phyloP scores from a whole-genome alignment of 768 basidiomycete species.

The Terana coerulea region DNA sequence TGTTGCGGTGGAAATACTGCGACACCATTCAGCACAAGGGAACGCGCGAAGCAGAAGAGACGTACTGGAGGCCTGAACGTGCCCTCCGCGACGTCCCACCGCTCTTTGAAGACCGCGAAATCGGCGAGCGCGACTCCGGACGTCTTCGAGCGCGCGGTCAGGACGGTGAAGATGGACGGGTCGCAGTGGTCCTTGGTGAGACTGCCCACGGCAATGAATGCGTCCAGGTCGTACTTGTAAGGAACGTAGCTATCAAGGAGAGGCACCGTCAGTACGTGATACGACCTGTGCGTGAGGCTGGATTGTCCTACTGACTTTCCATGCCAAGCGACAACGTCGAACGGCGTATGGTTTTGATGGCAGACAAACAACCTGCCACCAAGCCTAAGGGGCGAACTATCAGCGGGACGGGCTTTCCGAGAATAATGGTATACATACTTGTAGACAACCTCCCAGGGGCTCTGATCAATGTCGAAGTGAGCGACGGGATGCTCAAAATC shows the following conservation, averaged over 20 bases:
- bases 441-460: conserved; percentile 54
- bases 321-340: conserved; percentile 70
- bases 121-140: conserved; percentile 55
- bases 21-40: background rate
- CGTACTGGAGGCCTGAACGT: conserved; percentile 60
- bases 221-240: conserved; percentile 62
- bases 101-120: conserved; percentile 58
- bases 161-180: conserved; percentile 64
- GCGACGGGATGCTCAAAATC: conserved; percentile 65
- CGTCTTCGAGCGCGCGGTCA: conserved; percentile 61
- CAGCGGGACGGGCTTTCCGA: background rate
- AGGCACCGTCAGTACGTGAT: background rate
- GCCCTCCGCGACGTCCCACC: conserved; percentile 58
- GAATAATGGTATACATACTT: conserved; percentile 30
- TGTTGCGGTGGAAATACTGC: conserved; percentile 64
- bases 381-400: conserved; percentile 33
- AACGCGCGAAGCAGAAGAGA: background rate
- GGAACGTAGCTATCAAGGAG: conserved; percentile 49
- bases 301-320: conserved; percentile 45
- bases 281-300: background rate
- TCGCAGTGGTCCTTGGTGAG: conserved; percentile 69
- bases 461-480: conserved; percentile 61
- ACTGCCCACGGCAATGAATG: conserved; percentile 59
- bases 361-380: conserved; percentile 53
- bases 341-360: conserved; percentile 59